Evolutionary conservation across 805 yeast genomes (phyloP), one percentile per base, ranked within the genome.

Genomic region (Ascoidea rubescens): DNA sequence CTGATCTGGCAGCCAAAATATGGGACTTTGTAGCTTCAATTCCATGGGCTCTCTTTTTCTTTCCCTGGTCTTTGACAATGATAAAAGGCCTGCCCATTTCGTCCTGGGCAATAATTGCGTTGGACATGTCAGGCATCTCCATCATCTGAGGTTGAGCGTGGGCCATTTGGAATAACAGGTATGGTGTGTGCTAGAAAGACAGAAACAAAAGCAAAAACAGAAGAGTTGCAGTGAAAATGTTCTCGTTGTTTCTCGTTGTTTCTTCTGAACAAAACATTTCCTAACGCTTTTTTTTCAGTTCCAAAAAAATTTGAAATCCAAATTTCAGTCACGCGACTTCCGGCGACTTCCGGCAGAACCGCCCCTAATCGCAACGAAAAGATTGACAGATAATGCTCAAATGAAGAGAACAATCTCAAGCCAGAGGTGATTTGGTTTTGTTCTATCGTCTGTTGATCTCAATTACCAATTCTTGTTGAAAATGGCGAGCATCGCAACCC

Each of bases 71-170:
- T 66, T 93, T 81, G 51, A 93, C 99, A 65, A 93, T 93, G 64
- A 93, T 91, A 66, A 93, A 88, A 21, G 99, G 99, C 69, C 99
- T 83, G 21, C 99, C 99, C 90, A 86, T 87, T 69, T 93, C 99
- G 67, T 93, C 99, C 69, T 91, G 99, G 4, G 99, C 98, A 73
- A 93, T 88, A 61, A 93, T 89, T 69, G 99, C 99, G 64, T 95
- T 93, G 59, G 98, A 90, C 77, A 93, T 74, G 67, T 93, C 99
- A 37, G 43, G 43, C 43, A 37, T 37, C 14, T 37, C 43, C 43
- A 37, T 37, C 43, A 37, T 37, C 14, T 37, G 43, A 37, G 43
- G 28, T 21, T 21, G 28, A 3, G 28, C 2, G 3, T 21, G 28
- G 28, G 14, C 43, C 8, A 10, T 37, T 37, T 37, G 43, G 14